Evolutionary conservation across 257 asterid species (phyloP), one percentile per base, ranked within the genome.

Genomic region (Cruciata laevipes): DNA sequence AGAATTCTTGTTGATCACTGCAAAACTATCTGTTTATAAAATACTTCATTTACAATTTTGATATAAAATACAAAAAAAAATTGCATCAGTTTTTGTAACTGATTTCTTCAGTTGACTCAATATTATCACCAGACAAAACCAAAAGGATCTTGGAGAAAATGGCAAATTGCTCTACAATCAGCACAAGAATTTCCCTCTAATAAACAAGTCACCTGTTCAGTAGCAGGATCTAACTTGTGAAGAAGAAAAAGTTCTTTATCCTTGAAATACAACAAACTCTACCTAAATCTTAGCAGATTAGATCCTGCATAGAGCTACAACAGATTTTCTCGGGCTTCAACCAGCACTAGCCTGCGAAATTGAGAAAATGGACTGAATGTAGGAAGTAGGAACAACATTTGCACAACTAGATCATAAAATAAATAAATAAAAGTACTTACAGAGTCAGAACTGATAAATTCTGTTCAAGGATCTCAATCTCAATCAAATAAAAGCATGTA

Each of bases 331-430:
- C 5, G 58, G 61, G 25, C 23, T 69, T 25, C 61, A 17, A 53
- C 42, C 70, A 37, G 42, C 58, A 38, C 23, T 21, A 24, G 61
- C 25, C 25, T 71, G 47, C 64, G 52, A 21, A 32, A 51, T 47
- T 47, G 9, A 2, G 55, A 12, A 10, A 42, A 42, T 18, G 17
- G 11, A 42, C n/a, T 14, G 11, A 47, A 47, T 16, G 55, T 7
- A 17, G 55, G 55, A 14, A 0, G n/a, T n/a, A n/a, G n/a, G n/a
- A n/a, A n/a, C n/a, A 16, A 16, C 16, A 47, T 47, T 47, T 16
- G 55, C 55, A 47, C 16, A 44, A 16, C 16, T 13, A 0, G 12
- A 37, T 7, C 30, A 27, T 27, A 27, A 27, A 27, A 27, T 27
- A 27, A 27, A 27, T 7, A 35, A 35, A 7, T 1, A 9, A 0